These are phyloP conservation scores for Musa itinerans DNA, from an alignment of 176 grass and related monocot species.

Conservation along the genomic window DNA sequence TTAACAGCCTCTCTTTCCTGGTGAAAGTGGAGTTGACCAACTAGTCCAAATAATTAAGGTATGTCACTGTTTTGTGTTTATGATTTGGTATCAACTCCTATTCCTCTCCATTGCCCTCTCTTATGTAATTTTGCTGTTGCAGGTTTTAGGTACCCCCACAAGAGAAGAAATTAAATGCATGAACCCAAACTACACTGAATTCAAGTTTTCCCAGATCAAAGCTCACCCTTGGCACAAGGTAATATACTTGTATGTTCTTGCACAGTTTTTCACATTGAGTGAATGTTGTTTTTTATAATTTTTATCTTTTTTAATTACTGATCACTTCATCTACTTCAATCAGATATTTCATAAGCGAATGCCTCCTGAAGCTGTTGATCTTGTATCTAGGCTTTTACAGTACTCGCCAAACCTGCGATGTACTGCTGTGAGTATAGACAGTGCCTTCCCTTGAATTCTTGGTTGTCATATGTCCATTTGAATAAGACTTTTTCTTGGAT, in stretches of 20 bases:
- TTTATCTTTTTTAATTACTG: background rate
- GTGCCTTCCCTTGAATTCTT: background rate
- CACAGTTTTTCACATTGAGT: background rate
- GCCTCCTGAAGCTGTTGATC: constrained; percentile 84
- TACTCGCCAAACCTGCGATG: constrained; percentile 71
- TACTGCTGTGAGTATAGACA: constrained; percentile 54
- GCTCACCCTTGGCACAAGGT: constrained; percentile 73
- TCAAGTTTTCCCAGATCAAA: constrained; percentile 77
- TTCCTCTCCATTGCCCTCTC: constrained; percentile 1
- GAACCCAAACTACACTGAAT: constrained; percentile 77
- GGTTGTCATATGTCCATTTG: background rate
- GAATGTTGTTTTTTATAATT: constrained; percentile 2
- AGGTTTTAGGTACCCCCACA: constrained; percentile 79
- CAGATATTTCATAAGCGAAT: constrained; percentile 76
- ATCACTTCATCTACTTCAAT: constrained; percentile 11
- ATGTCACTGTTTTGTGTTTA: background rate
- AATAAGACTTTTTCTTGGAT: background rate
- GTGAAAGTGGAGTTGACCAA: constrained; percentile 67
- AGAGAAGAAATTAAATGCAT: constrained; percentile 86
- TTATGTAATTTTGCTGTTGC: constrained; percentile 13
- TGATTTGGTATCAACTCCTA: background rate
- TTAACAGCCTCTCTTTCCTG: constrained; percentile 66
- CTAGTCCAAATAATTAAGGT: constrained; percentile 86
- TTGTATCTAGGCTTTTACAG: constrained; percentile 74
- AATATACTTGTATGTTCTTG: background rate